Conservation (phyloP, 345 rosid genomes). For the Isatis tinctoria region DNA sequence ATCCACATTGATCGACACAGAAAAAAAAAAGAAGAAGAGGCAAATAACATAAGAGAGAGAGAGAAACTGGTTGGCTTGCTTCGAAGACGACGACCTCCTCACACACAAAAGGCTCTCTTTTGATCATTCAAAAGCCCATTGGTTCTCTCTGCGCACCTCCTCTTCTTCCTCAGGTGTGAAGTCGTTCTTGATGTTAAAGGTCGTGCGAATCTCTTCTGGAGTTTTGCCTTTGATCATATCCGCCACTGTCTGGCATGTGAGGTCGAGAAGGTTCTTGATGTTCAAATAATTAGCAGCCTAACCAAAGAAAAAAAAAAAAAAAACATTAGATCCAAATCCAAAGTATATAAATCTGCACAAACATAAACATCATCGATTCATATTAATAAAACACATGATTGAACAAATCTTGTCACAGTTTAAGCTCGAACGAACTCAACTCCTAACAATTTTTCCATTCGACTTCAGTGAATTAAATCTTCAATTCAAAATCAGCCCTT, state of each 20-base stretch:
- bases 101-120: background rate
- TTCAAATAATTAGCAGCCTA: slow-evolving; percentile 69
- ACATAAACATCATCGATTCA: background rate
- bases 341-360: background rate
- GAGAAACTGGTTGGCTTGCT: background rate
- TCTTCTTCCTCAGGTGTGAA: slow-evolving; percentile 58
- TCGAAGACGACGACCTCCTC: background rate
- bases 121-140: slow-evolving; percentile 64
- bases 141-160: slow-evolving; percentile 56
- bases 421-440: background rate
- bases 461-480: background rate
- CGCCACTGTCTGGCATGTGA: slow-evolving; percentile 60
- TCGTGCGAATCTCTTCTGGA: slow-evolving; percentile 54
- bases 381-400: no score
- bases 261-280: slow-evolving; percentile 48
- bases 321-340: background rate
- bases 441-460: background rate
- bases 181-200: slow-evolving; percentile 56
- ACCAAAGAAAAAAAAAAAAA: background rate
- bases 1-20: slow-evolving; percentile 16
- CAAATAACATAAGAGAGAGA: background rate
- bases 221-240: slow-evolving; percentile 71
- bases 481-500: background rate
- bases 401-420: no score
- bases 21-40: background rate